Evolutionary conservation across 1,284 basidiomycete species (phyloP).

Genomic region (Erythrobasidium hasegawianum): DNA sequence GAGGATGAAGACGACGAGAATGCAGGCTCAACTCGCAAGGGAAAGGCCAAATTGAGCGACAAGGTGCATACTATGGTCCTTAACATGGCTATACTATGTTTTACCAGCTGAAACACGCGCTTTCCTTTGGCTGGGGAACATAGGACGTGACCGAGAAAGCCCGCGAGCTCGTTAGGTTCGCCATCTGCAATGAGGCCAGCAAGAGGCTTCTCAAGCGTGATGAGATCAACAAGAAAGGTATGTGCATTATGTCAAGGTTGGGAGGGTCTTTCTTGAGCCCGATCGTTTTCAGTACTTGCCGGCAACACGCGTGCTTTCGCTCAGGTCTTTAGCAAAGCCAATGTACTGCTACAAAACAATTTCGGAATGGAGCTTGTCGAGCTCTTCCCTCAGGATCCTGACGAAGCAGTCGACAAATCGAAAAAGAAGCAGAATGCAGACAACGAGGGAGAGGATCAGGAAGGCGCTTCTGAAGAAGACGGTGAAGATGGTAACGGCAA

Average conservation of each 20-base stretch:
- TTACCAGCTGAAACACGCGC: background rate
- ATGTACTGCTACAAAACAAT: slow-evolving; percentile 8
- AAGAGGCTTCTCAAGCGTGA: slow-evolving; percentile 25
- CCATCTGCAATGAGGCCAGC: slow-evolving; percentile 31
- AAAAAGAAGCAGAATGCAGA: slow-evolving; percentile 9
- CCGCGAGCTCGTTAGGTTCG: slow-evolving; percentile 18
- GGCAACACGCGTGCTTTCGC: slow-evolving; percentile 11
- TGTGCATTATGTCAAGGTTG: too few relatives aligned
- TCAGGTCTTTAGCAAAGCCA: slow-evolving; percentile 15
- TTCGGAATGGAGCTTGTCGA: slow-evolving; percentile 29
- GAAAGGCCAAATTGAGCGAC: slow-evolving; percentile 9
- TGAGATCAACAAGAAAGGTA: slow-evolving; percentile 35
- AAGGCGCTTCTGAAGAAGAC: background rate
- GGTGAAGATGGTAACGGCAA: background rate
- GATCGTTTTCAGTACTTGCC: slow-evolving; percentile 16
- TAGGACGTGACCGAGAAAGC: slow-evolving; percentile 28
- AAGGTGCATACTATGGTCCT: background rate
- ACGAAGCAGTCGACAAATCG: background rate
- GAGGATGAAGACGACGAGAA: slow-evolving; percentile 8
- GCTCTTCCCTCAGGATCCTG: slow-evolving; percentile 10
- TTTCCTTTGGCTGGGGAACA: background rate
- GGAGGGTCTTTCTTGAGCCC: too few relatives aligned
- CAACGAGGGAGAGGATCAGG: slow-evolving; percentile 6
- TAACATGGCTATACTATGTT: background rate
- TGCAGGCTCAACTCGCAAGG: slow-evolving; percentile 1